Evolutionary conservation across 495 filamentous ascomycete genomes (phyloP).

Genomic region (Lasiosphaeria ovina): DNA sequence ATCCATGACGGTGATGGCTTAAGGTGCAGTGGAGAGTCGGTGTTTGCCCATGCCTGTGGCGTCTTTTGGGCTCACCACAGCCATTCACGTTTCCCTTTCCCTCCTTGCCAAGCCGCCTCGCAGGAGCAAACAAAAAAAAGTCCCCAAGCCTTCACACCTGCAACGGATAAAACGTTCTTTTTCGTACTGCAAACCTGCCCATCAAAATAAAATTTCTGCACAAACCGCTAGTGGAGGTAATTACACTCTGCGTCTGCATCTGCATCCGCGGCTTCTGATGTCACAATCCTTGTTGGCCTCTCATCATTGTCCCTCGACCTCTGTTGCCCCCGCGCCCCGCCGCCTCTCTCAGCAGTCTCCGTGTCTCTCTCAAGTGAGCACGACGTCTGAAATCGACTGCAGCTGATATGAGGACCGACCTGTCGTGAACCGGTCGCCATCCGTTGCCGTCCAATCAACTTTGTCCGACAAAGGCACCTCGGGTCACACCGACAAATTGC

Average conservation of each 20-base stretch:
- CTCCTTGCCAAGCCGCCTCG: background rate
- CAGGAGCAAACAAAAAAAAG: background rate
- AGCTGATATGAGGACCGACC: conserved; percentile 23
- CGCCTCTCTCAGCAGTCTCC: background rate
- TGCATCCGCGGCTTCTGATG: no score
- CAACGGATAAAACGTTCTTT: background rate
- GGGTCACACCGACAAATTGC: conserved; percentile 31
- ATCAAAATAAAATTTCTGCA: no score
- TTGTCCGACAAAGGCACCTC: conserved; percentile 1
- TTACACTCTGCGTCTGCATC: no score
- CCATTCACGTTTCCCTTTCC: background rate
- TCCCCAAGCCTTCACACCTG: background rate
- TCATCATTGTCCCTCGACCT: background rate
- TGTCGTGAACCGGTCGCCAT: conserved; percentile 28
- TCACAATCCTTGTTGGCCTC: background rate
- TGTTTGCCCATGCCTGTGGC: background rate
- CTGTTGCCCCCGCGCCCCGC: background rate
- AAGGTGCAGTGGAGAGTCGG: background rate
- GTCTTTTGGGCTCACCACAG: background rate
- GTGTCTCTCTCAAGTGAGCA: background rate
- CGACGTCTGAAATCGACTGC: conserved; percentile 21
- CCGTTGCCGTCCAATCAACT: conserved; percentile 29
- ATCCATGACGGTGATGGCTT: conserved; percentile 11
- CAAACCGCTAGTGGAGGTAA: no score
- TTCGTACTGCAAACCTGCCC: no score